Evolutionary conservation across 176 grass and related monocot genomes (phyloP).

Genomic region (Triticum aestivum): DNA sequence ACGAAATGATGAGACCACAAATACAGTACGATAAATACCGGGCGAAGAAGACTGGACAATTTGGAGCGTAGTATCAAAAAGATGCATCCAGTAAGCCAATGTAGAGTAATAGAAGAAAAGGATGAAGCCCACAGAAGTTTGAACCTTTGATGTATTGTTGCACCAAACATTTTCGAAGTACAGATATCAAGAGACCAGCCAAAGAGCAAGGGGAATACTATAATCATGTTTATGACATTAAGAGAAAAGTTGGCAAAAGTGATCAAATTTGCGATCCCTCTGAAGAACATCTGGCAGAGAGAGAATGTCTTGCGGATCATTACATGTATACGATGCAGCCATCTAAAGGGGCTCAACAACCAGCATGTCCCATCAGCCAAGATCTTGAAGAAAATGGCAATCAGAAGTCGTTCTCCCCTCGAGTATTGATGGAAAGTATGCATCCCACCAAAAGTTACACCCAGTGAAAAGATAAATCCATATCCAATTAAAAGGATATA

Average conservation of each 20-base stretch:
- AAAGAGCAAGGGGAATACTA: conserved; percentile 32
- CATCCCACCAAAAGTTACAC: conserved; percentile 14
- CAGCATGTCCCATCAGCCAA: neutral
- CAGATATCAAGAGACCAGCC: conserved; percentile 48
- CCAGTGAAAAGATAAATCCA: conserved; percentile 18
- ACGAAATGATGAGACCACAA: neutral
- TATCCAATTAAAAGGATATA: conserved; percentile 38
- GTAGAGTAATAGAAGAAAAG: conserved; percentile 42
- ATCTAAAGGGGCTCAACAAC: conserved; percentile 18
- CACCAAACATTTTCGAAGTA: conserved; percentile 44
- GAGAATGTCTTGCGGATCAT: conserved; percentile 8
- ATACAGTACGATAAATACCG: conserved; percentile 14
- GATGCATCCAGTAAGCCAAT: conserved; percentile 41
- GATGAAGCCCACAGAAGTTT: conserved; percentile 33
- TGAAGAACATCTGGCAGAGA: conserved; percentile 15
- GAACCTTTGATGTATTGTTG: conserved; percentile 26
- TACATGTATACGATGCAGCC: conserved; percentile 31
- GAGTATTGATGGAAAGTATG: conserved; percentile 27
- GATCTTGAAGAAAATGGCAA: conserved; percentile 9
- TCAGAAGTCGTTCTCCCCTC: conserved; percentile 20
- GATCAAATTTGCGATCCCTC: conserved; percentile 11
- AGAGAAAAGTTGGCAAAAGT: conserved; percentile 24
- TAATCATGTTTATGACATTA: conserved; percentile 20
- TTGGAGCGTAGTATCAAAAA: conserved; percentile 14
- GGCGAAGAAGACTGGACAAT: conserved; percentile 22